Conservation (phyloP, 78 protist genomes). For the Dictyostelium capitatum region DNA sequence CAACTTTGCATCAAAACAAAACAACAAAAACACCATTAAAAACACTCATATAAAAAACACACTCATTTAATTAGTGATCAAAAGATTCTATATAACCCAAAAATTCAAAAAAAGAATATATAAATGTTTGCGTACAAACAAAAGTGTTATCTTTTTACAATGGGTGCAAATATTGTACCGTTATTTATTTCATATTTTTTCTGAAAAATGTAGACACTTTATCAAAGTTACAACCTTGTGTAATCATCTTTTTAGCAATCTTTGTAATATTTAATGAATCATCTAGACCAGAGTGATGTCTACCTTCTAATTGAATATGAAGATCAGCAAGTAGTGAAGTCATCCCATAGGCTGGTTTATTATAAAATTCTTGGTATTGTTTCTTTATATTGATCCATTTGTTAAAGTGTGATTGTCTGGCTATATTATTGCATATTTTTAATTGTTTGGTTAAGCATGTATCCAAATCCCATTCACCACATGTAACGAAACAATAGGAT, state of each 20-base stretch:
- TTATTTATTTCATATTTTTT: too few relatives aligned
- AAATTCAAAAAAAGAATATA: too few relatives aligned
- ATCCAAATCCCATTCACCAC: constrained; percentile 87
- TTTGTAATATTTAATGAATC: constrained; percentile 82
- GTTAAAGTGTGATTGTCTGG: constrained; percentile 16
- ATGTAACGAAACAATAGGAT: constrained; percentile 7
- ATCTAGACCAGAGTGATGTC: constrained; percentile 85
- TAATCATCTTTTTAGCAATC: constrained; percentile 6
- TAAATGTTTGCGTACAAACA: too few relatives aligned
- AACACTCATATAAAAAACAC: too few relatives aligned
- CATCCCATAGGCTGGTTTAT: constrained; percentile 32
- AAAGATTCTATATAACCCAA: too few relatives aligned
- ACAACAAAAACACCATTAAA: too few relatives aligned
- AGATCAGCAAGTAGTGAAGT: constrained; percentile 26
- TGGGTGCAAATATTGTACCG: too few relatives aligned
- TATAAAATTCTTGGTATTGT: neutral
- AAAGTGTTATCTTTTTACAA: too few relatives aligned
- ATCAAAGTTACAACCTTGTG: constrained; percentile 11
- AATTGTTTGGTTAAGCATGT: constrained; percentile 26
- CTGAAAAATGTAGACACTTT: neutral
- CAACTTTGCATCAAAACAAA: too few relatives aligned
- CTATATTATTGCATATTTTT: neutral
- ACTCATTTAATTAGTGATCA: too few relatives aligned
- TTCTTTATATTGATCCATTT: constrained; percentile 82
- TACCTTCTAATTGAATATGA: constrained; percentile 61